These are phyloP conservation scores for Nematodospora anomalae DNA, from an alignment of 1,139 yeast species.

Conservation along the genomic window DNA sequence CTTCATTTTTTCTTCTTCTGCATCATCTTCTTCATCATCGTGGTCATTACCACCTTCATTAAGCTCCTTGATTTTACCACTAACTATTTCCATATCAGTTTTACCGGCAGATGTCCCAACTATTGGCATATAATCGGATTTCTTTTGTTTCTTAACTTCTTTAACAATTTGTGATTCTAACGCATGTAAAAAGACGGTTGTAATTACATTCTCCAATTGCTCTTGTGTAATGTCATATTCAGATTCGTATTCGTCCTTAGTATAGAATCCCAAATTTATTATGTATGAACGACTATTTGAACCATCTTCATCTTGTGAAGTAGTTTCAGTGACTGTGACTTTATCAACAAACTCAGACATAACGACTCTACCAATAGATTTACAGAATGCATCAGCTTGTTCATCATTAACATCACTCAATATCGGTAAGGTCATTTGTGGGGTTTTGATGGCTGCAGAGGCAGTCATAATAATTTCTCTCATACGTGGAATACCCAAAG, in stretches of 20 bases:
- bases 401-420: conserved; percentile 75
- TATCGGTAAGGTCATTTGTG: conserved; percentile 95
- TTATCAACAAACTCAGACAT: conserved; percentile 87
- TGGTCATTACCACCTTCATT: conserved; percentile 51
- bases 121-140: conserved; percentile 53
- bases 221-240: conserved; percentile 87
- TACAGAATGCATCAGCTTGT: conserved; percentile 91
- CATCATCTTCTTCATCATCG: conserved; percentile 43
- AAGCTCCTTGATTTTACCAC: conserved; percentile 34
- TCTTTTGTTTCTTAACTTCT: conserved; percentile 82
- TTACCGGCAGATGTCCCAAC: conserved; percentile 76
- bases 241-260: conserved; percentile 71
- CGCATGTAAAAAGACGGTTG: conserved; percentile 61
- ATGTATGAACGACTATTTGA: conserved; percentile 70
- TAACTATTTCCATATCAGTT: conserved; percentile 40
- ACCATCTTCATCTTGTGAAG: conserved; percentile 54
- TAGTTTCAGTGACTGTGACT: conserved; percentile 85
- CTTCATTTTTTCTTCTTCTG: conserved; percentile 53
- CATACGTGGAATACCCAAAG: conserved; percentile 99
- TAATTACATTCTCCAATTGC: conserved; percentile 71
- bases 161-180: conserved; percentile 74
- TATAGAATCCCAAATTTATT: conserved; percentile 73
- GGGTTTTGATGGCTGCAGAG: conserved; percentile 90
- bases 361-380: conserved; percentile 80
- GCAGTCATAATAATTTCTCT: conserved; percentile 99